These are phyloP conservation scores for Sinapis alba DNA, from an alignment of 441 rosid species.

Conservation along the genomic window DNA sequence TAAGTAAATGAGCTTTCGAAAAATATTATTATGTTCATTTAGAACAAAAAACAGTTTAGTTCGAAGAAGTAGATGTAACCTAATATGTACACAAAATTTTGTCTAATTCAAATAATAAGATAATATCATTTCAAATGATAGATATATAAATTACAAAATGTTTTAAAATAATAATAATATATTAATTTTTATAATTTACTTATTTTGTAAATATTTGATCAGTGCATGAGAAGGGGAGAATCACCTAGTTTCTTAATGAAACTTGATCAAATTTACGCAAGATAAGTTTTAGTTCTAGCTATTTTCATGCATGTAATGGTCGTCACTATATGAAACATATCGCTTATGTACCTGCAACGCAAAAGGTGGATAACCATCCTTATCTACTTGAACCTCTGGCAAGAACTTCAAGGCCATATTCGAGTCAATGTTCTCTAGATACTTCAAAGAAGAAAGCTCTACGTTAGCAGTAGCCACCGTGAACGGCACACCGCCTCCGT, in stretches of 20 bases:
- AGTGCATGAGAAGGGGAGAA: too few relatives aligned
- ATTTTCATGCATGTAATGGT: not conserved
- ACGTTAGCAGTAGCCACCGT: constrained; percentile 25
- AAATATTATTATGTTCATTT: too few relatives aligned
- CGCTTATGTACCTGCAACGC: constrained; percentile 23
- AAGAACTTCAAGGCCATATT: constrained; percentile 16
- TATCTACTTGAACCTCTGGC: constrained; percentile 22
- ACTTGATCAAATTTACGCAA: not conserved
- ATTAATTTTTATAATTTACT: too few relatives aligned
- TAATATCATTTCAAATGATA: too few relatives aligned
- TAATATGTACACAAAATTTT: too few relatives aligned
- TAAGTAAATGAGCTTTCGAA: too few relatives aligned
- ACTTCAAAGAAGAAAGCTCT: constrained; percentile 9
- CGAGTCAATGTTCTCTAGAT: constrained; percentile 14
- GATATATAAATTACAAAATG: too few relatives aligned
- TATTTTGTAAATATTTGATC: too few relatives aligned
- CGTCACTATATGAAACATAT: constrained; percentile 3
- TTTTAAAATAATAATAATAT: too few relatives aligned
- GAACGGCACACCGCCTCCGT: not conserved
- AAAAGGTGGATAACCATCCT: constrained; percentile 6
- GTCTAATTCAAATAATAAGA: too few relatives aligned
- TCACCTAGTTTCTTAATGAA: not conserved
- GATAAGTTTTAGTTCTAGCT: not conserved
- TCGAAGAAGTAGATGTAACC: too few relatives aligned
- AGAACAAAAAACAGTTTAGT: too few relatives aligned